Base-by-base conservation (phyloP, 2,329 filamentous ascomycete species). In the Aspergillus texensis region DNA sequence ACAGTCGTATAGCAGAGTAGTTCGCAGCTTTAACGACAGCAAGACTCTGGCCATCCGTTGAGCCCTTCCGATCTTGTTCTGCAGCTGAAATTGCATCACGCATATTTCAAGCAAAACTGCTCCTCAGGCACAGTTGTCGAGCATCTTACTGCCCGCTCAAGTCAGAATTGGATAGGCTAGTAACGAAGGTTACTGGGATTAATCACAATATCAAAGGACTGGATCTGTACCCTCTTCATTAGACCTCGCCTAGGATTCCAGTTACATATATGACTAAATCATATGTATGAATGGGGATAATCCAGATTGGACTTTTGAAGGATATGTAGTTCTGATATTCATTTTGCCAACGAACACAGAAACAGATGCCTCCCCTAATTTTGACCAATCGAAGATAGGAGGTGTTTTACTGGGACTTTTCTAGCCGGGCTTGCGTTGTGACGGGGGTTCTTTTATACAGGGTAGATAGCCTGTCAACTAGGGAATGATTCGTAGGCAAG, bases 1-100 rank as follows among this genome's bases (percentile, higher is more conserved):
- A 62, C 19, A 16, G 19, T 28, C 56, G 55, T 5, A 24, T 62
- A 24, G 55, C 55, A 36, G 55, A 62, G 1, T 62, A 62, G 16
- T 62, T 62, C 2, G 19, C 46, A 2, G 2, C 6, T 16, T 32
- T 62, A 16, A 28, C 16, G 9, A 41, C 10, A 32, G 21, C 55
- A 41, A 43, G 21, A 0, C 55, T 62, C 28, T 62, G 60, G 60
- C 56, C 60, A 12, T 46, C 60, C 5, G 10, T 54, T n/a, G 32
- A 45, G 19, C 26, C 41, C 9, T 55, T 48, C 26, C 19, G 45
- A n/a, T 16, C 12, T 10, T 32, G 28, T 30, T 52, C 48, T 32
- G 16, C 48, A 30, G 2, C 12, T 12, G 26, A 52, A 52, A 52
- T 52, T 10, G 6, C 48, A 52, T 21, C 3, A 1, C 19, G 14